Evolutionary conservation across 768 basidiomycete species (phyloP), one percentile per base, ranked within the genome.

Genomic region (Suillus placidus): DNA sequence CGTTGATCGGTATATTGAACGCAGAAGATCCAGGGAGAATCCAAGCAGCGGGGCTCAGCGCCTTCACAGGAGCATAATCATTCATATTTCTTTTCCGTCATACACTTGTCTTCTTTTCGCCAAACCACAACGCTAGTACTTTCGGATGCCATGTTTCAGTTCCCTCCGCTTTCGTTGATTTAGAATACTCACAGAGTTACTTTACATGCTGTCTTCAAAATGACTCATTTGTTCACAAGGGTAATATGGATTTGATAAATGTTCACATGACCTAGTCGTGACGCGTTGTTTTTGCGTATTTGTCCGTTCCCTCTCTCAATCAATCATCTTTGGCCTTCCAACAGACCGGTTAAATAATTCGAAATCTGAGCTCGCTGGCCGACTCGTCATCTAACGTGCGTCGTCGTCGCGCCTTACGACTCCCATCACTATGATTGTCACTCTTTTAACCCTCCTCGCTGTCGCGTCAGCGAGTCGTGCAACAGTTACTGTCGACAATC

Each of bases 21-120:
- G 80, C 80, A 42, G 87, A 93, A 78, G 85, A 89, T 61, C 90
- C 95, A 35, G 87, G 80, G 38, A 93, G 91, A 78, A 84, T 98
- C 38, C 89, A 90, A 72, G 92, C 90, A 6, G 88, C 92, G 8
- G 95, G 95, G 34, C 80, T 95, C 71, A 74, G 77, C 14, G 76
- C 79, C 20, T 85, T 84, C 77, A 81, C 82, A 34, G 79, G 80
- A 66, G 79, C 77, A 66, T 86, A 70, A 70, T 63, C 68, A 43
- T 64, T 61, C n/a, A 30, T 62, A 30, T 2, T 52, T 60, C 23
- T 49, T 60, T 66, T 60, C 26, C 40, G 26, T 63, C 57, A 38
- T 42, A 26, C 57, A 40, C 18, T 42, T 40, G 57, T 60, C 26
- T 66, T 38, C 8, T 30, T 51, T 43, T 55, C 23, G 35, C 51